A percentile compares a stretch with the other conserved stretches of the same genome.
phyloP scores from a whole-genome alignment of 2,329 filamentous ascomycete species.

The Calonectria pauciramosa region DNA sequence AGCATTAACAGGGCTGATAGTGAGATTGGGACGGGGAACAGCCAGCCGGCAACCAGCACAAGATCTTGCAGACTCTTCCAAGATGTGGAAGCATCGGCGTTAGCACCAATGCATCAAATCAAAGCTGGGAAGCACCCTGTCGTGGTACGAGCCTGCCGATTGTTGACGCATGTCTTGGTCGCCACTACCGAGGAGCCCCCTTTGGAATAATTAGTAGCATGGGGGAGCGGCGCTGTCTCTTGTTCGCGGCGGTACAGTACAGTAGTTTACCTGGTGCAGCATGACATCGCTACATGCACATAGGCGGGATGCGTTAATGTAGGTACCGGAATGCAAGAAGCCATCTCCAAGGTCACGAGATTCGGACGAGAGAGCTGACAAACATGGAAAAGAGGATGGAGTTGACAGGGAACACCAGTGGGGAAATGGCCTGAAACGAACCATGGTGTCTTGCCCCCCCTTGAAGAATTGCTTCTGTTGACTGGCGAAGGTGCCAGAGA shows the following conservation, averaged over 20 bases:
- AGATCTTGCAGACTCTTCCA: constrained; percentile 34
- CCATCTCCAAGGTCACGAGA: neutral
- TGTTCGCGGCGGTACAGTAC: neutral
- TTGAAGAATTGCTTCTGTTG: constrained; percentile 39
- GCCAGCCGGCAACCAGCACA: constrained; percentile 18
- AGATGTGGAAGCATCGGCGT: constrained; percentile 28
- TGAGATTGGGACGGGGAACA: constrained; percentile 27
- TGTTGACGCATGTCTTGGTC: constrained; percentile 31
- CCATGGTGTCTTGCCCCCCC: constrained; percentile 34
- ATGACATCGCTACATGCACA: neutral
- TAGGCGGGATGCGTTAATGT: neutral
- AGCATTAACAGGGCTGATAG: constrained; percentile 32
- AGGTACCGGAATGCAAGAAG: neutral
- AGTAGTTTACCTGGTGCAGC: neutral
- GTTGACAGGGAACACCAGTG: constrained; percentile 25
- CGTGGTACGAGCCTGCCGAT: constrained; percentile 32
- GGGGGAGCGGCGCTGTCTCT: neutral
- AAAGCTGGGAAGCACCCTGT: constrained; percentile 26
- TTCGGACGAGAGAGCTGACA: neutral
- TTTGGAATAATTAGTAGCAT: neutral
- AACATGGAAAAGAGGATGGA: neutral
- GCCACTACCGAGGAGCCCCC: constrained; percentile 17
- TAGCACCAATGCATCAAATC: neutral
- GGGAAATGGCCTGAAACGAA: constrained; percentile 43
- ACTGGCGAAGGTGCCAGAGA: constrained; percentile 28